These are phyloP conservation scores for Penicillium fuscoglaucum DNA, from an alignment of 2,329 filamentous ascomycete species.

Conservation along the genomic window DNA sequence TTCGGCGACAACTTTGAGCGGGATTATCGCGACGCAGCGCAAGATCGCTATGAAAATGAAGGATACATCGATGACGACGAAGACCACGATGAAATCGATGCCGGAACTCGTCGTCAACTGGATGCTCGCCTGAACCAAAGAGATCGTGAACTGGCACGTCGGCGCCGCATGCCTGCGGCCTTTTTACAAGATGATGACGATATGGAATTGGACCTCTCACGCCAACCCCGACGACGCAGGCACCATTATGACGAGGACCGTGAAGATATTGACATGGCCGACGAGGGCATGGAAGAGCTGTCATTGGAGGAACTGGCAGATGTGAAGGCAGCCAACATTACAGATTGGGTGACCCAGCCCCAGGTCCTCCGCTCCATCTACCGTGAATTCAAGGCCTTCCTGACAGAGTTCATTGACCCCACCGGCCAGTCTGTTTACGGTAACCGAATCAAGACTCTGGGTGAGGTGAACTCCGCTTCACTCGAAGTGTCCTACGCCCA, in stretches of 20 bases:
- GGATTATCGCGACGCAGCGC: conserved; percentile 54
- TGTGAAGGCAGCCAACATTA: conserved; percentile 88
- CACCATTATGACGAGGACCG: conserved; percentile 93
- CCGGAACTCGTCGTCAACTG: conserved; percentile 59
- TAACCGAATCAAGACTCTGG: conserved; percentile 88
- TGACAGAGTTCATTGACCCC: conserved; percentile 93
- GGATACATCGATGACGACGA: conserved; percentile 64
- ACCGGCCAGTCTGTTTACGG: conserved; percentile 91
- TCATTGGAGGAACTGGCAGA: conserved; percentile 88
- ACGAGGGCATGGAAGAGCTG: conserved; percentile 92
- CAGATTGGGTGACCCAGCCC: conserved; percentile 90
- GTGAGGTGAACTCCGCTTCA: conserved; percentile 94
- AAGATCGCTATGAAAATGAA: conserved; percentile 57
- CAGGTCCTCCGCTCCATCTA: conserved; percentile 91
- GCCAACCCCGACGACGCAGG: conserved; percentile 79
- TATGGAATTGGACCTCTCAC: conserved; percentile 77
- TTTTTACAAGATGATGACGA: conserved; percentile 75
- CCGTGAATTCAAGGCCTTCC: conserved; percentile 93
- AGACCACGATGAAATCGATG: conserved; percentile 63
- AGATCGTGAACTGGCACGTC: conserved; percentile 60
- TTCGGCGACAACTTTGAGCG: conserved; percentile 67
- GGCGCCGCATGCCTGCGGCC: conserved; percentile 61
- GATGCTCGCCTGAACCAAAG: conserved; percentile 63
- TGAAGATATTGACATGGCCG: conserved; percentile 84
- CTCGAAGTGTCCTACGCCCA: conserved; percentile 96